These are phyloP conservation scores for Neofusicoccum umdonicola DNA, from an alignment of 2,329 filamentous ascomycete genomes.

Conservation along the genomic window DNA sequence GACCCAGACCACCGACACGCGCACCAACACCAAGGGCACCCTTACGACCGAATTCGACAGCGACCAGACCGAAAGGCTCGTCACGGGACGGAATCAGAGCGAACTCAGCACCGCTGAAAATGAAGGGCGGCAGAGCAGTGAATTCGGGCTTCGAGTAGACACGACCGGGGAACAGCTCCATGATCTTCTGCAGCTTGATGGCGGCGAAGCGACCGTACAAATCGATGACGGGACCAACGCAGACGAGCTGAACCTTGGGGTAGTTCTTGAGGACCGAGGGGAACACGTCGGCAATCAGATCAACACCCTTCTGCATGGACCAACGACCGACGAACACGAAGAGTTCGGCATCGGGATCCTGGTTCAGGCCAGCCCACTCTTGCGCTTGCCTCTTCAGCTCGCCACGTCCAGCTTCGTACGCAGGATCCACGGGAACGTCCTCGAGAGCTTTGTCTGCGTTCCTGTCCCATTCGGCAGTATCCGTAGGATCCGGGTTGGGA, in stretches of 20 bases:
- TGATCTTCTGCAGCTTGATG: conserved; percentile 62
- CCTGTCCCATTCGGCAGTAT: conserved; percentile 58
- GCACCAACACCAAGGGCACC: conserved; percentile 66
- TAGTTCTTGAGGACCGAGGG: conserved; percentile 61
- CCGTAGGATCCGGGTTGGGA: conserved; percentile 65
- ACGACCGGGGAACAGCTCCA: conserved; percentile 63
- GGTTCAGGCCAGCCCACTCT: conserved; percentile 64
- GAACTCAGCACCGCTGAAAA: conserved; percentile 67
- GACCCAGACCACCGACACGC: conserved; percentile 63
- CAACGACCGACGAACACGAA: conserved; percentile 69
- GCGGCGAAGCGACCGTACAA: conserved; percentile 67
- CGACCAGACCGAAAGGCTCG: conserved; percentile 67
- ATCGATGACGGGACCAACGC: conserved; percentile 64
- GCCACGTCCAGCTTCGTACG: conserved; percentile 54
- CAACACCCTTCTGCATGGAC: conserved; percentile 68
- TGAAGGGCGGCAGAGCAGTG: conserved; percentile 63
- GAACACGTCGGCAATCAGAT: conserved; percentile 67
- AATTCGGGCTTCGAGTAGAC: conserved; percentile 69
- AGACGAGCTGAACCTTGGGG: conserved; percentile 60
- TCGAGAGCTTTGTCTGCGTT: conserved; percentile 42
- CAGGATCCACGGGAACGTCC: conserved; percentile 50
- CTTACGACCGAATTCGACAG: conserved; percentile 67
- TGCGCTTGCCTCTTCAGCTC: conserved; percentile 61
- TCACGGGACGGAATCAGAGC: conserved; percentile 67
- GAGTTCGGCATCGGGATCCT: conserved; percentile 59